A percentile compares a stretch with the other conserved stretches of the same genome.
Conservation (phyloP, 345 rosid species). For the Rhodamnia argentea region DNA sequence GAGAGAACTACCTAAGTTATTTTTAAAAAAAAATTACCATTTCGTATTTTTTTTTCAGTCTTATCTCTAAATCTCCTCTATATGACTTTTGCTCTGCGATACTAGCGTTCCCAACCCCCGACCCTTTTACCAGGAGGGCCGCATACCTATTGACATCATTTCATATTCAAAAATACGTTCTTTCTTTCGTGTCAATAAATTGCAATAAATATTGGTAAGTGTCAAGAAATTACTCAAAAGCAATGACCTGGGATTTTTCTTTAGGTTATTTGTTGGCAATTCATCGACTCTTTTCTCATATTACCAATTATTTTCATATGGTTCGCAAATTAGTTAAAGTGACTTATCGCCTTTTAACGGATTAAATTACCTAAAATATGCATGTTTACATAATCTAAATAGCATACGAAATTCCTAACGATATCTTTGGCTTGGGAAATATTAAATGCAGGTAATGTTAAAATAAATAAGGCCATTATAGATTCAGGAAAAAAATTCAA, state of each 20-base stretch:
- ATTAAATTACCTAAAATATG: too few relatives aligned
- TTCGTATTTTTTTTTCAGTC: too few relatives aligned
- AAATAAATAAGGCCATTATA: background rate
- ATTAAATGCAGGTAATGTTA: background rate
- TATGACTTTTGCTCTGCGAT: too few relatives aligned
- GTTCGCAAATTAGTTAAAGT: background rate
- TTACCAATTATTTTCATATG: background rate
- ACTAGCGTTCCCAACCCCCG: too few relatives aligned
- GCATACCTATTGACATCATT: too few relatives aligned
- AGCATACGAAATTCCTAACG: fast-evolving
- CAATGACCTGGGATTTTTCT: background rate
- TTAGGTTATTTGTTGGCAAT: background rate
- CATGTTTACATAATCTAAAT: background rate
- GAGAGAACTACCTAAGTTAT: too few relatives aligned
- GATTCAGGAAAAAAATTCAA: too few relatives aligned
- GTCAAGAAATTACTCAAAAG: background rate
- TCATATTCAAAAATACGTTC: too few relatives aligned
- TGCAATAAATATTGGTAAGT: background rate
- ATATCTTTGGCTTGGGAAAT: background rate
- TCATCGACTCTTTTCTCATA: background rate
- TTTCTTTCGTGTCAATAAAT: background rate
- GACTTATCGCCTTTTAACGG: background rate
- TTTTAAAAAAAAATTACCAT: too few relatives aligned
- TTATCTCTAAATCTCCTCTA: too few relatives aligned
- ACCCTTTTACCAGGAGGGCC: too few relatives aligned